Base-by-base conservation (phyloP, 2,329 filamentous ascomycete genomes). In the Colletotrichum echinochloae region DNA sequence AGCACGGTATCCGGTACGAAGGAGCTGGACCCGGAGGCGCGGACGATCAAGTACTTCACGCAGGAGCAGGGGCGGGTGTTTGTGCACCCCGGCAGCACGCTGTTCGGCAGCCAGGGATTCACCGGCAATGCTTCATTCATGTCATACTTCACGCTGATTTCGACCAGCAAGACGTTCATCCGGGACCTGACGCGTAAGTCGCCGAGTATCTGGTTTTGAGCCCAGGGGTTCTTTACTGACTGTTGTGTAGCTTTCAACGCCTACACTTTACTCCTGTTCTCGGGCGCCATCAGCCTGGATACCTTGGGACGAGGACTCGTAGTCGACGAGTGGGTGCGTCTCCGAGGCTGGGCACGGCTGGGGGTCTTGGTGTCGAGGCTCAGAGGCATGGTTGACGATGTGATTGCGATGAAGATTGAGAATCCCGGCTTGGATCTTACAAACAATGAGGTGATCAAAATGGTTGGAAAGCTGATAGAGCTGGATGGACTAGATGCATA, bases 311-410 rank as follows among this genome's bases (percentile, higher is more conserved):
- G 95, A 28, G 96, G 96, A 0, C 83, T 99, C 23, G 84, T 98
- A 3, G 93, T 99, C 4, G 96, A 98, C 81, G 94, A 94, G 61
- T 98, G 95, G 96, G 84, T 98, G 64, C 81, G 86, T 44, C 83
- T 99, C 39, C 88, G 94, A 30, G 96, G 96, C 0, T 99, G 96
- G 96, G 95, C 96, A 1, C 89, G 96, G 56, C 96, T 99, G 73
- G 96, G 95, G 37, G 95, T 98, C 16, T 81, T 99, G 74, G 92
- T 97, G 3, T 93, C 92, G 55, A 86, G 95, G 72, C 81, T 99
- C 74, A 87, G 96, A 73, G 90, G 90, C 67, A 93, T 98, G 90
- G 86, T 99, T 64, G 96, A 99, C 82, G 89, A 91, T 74, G 86
- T 97, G 72, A 88, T 99, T 76, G 92, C 92, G 67, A 86, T 88